Evolutionary conservation across 2,329 filamentous ascomycete genomes (phyloP).

Genomic region (Alternaria tenuissima): DNA sequence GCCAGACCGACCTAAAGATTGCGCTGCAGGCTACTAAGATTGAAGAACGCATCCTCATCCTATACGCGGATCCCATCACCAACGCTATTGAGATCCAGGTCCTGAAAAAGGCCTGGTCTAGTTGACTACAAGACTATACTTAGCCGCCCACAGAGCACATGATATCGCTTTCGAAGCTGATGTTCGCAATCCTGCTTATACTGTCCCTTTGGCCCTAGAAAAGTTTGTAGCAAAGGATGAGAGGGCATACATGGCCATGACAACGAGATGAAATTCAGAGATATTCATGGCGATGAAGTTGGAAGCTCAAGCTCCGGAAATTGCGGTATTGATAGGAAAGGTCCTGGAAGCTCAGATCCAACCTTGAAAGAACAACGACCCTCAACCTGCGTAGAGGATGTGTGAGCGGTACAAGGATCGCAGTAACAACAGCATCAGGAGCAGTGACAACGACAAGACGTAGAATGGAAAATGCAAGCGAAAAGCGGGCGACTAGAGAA

Average conservation of each 20-base stretch:
- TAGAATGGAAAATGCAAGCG: not conserved
- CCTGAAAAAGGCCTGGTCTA: too few relatives aligned
- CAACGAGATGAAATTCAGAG: not conserved
- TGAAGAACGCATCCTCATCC: too few relatives aligned
- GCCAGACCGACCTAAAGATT: too few relatives aligned
- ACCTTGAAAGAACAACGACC: not conserved
- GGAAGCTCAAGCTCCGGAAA: not conserved
- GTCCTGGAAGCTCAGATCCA: too few relatives aligned
- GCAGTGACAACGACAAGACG: not conserved
- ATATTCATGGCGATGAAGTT: not conserved
- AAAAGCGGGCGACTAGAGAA: not conserved
- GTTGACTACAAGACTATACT: too few relatives aligned
- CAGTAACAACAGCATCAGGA: not conserved
- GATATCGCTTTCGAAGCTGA: too few relatives aligned
- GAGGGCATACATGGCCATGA: conserved; percentile 3
- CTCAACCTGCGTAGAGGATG: not conserved
- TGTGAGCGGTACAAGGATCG: not conserved
- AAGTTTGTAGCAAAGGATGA: not conserved
- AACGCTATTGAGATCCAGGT: too few relatives aligned
- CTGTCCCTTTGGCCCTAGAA: too few relatives aligned
- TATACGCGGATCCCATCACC: too few relatives aligned
- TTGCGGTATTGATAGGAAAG: not conserved
- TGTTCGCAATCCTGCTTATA: too few relatives aligned
- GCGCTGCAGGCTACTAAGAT: too few relatives aligned
- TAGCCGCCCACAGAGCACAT: too few relatives aligned